Conservation (phyloP, 2,329 filamentous ascomycete species). For the Calonectria crousiana region DNA sequence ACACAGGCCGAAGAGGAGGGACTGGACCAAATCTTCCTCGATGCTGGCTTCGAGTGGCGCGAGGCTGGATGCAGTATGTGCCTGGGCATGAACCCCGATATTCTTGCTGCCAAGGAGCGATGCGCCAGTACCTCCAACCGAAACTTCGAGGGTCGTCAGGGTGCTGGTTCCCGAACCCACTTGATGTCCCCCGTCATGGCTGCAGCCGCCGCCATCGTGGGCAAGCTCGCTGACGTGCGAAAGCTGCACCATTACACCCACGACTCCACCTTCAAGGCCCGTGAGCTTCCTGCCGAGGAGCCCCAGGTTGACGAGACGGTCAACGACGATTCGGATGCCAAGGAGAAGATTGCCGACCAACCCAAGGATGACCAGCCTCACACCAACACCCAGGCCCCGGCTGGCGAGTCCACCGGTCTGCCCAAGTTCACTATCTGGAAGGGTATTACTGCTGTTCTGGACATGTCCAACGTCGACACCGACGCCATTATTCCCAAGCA, state of each 20-base stretch:
- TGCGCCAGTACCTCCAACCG: slow-evolving; percentile 97
- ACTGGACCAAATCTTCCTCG: slow-evolving; percentile 89
- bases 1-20: slow-evolving; percentile 91
- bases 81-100: slow-evolving; percentile 99
- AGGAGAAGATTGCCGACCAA: slow-evolving; percentile 67
- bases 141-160: slow-evolving; percentile 97
- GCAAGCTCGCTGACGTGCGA: slow-evolving; percentile 92
- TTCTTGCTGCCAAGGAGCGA: slow-evolving; percentile 89
- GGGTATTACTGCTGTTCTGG: slow-evolving; percentile 88
- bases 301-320: slow-evolving; percentile 66
- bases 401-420: slow-evolving; percentile 69
- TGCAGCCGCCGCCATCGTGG: slow-evolving; percentile 88
- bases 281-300: slow-evolving; percentile 55
- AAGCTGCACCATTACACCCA: slow-evolving; percentile 75
- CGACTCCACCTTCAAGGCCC: slow-evolving; percentile 71
- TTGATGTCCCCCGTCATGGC: slow-evolving; percentile 98
- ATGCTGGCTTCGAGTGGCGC: slow-evolving; percentile 97
- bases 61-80: slow-evolving; percentile 99
- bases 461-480: slow-evolving; percentile 94
- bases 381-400: slow-evolving; percentile 69
- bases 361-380: slow-evolving; percentile 74
- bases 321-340: slow-evolving; percentile 63
- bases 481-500: slow-evolving; percentile 99
- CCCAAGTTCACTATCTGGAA: slow-evolving; percentile 87
- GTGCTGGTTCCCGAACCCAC: slow-evolving; percentile 90